Evolutionary conservation across 768 basidiomycete genomes (phyloP), one percentile per base, ranked within the genome.

Genomic region (Kwoniella sp.): DNA sequence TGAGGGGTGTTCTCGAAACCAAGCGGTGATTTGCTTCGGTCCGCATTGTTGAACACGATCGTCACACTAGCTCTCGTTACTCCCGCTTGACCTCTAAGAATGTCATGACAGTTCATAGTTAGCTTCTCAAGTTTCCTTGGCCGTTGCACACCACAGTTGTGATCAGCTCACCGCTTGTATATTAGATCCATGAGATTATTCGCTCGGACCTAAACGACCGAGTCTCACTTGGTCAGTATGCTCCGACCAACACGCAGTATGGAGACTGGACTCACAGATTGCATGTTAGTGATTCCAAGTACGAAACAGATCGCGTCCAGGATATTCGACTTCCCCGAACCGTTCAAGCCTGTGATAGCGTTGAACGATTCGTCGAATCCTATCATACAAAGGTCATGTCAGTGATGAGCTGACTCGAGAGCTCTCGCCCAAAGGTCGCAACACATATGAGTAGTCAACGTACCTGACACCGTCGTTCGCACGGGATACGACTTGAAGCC

Each of bases 241-340:
- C n/a, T 53, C 38, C 38, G 20, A 20, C 38, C 38, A 41, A 20
- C 38, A 9, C 38, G 20, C 9, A 11, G 50, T n/a, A 11, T 23
- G 11, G 20, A 52, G 20, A 23, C 50, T 23, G 11, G 29, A 55
- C 86, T 60, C 68, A 91, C 94, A 67, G 89, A 88, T n/a, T 90
- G 84, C 90, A 97, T 91, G 80, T 97, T 98, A 1, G 94, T 98
- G 71, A 98, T 91, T 17, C 96, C 96, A 22, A 99, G 85, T 17
- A 97, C 96, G 79, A 99, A 99, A 82, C 94, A 96, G 82, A 98
- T 98, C 65, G 96, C 94, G 84, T 99, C 96, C 68, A 99, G 87
- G 74, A 99, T 98, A 83, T 99, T 99, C 65, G 93, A 96, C 84
- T 99, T 98, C 73, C 95, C 95, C 0, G 93, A 95, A 59, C 82